Base-by-base conservation (phyloP, 805 yeast species). In the Hemisphaericaspora nanyangensis region DNA sequence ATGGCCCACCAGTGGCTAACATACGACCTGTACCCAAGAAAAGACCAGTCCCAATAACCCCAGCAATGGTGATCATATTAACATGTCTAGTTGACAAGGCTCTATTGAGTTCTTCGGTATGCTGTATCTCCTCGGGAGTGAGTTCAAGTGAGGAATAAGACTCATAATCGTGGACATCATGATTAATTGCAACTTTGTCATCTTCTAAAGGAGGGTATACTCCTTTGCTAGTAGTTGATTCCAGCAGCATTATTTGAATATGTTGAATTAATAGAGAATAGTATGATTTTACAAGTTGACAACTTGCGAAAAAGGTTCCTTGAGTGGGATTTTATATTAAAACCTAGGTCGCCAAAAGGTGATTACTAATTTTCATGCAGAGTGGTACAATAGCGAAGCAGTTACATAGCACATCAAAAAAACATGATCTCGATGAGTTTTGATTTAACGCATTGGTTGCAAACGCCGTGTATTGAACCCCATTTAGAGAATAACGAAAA, bases 1-100 rank as follows among this genome's bases (percentile, higher is more conserved):
- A 45, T n/a, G 64, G 68, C 26, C 69, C 69, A 19, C 65, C 67
- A 22, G 36, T 46, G 17, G 58, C 52, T 31, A 63, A 52, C 13
- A 61, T 47, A 28, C 49, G 55, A 11, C 65, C 63, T 2, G 65
- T 61, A 25, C 65, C 64, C 27, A 63, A 47, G 35, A 48, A 63
- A 17, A 63, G 45, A 11, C 69, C 69, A 10, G 61, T 57, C 17
- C 69, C 69, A 28, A 63, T 60, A 15, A 60, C 56, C 16, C 69
- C 69, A 11, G 66, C 68, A 31, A 63, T 54, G 17, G 65, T 54
- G 38, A 61, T 60, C 69, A 63, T 61, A 37, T 57, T 59, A 33
- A 63, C 51, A 33, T 55, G 55, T 37, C 69, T 47, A 1, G 56
- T 41, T 5, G 45, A 32, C 19, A 59, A 47, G 16, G 51, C 31